phyloP scores from a whole-genome alignment of 257 asterid genomes.

The Nicotiana otophora region DNA sequence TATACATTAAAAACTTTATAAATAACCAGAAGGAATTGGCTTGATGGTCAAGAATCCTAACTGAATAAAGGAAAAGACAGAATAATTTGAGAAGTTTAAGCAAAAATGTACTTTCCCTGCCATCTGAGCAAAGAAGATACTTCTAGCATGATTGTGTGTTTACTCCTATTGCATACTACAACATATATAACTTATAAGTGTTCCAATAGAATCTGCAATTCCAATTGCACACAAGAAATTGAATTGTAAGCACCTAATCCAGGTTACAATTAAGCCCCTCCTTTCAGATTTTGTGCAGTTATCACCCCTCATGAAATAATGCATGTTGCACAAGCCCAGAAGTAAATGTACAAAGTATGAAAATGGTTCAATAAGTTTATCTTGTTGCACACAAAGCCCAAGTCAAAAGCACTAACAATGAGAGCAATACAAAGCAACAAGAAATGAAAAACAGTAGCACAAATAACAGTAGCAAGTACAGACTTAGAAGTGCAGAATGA shows the following conservation, averaged over 20 bases:
- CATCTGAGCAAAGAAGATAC: not conserved
- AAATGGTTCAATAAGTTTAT: not conserved
- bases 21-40: not conserved
- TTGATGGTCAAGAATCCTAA: not conserved
- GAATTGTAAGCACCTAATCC: not conserved
- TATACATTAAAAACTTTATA: too few relatives aligned
- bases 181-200: too few relatives aligned
- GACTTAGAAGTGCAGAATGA: not conserved
- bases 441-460: not conserved
- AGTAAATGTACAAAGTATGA: not conserved
- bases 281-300: not conserved
- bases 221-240: not conserved
- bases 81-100: not conserved
- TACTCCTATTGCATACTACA: not conserved
- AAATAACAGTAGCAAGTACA: not conserved
- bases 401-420: not conserved
- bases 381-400: not conserved
- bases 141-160: not conserved
- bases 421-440: not conserved
- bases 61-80: not conserved
- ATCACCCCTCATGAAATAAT: not conserved
- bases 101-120: not conserved
- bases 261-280: not conserved
- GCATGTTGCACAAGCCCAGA: not conserved
- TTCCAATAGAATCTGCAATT: not conserved